These are phyloP conservation scores for Tetrahymena borealis DNA, from an alignment of 73 alveolate species.

Conservation along the genomic window DNA sequence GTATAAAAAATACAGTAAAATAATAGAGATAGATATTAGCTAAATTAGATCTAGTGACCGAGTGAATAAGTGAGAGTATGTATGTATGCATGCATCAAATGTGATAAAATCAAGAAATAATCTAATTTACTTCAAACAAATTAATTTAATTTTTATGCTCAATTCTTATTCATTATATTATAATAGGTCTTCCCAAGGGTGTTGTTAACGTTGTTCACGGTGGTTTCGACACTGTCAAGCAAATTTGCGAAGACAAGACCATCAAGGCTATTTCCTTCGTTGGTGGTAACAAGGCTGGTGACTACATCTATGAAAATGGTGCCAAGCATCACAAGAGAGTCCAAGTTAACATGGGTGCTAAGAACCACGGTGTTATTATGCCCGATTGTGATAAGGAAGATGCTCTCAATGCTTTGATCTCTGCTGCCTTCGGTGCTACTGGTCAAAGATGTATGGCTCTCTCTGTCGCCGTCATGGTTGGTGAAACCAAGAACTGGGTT, in stretches of 20 bases:
- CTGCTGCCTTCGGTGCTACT: slow-evolving; percentile 78
- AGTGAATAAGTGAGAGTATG: too few relatives aligned
- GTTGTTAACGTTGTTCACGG: slow-evolving; percentile 85
- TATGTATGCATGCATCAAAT: too few relatives aligned
- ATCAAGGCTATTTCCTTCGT: slow-evolving; percentile 88
- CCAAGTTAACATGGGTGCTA: slow-evolving; percentile 91
- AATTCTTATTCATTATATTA: neutral
- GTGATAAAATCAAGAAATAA: too few relatives aligned
- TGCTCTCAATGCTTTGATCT: slow-evolving; percentile 59
- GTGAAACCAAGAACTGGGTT: slow-evolving; percentile 73
- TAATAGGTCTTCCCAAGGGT: slow-evolving; percentile 82
- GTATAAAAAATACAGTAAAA: too few relatives aligned
- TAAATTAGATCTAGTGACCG: too few relatives aligned
- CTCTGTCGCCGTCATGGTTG: slow-evolving; percentile 86
- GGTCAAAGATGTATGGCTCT: slow-evolving; percentile 97
- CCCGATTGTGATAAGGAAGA: slow-evolving; percentile 92
- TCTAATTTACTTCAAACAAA: too few relatives aligned
- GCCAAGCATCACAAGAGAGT: slow-evolving; percentile 82
- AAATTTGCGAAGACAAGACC: slow-evolving; percentile 77
- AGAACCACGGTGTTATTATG: slow-evolving; percentile 84
- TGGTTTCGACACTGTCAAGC: slow-evolving; percentile 82
- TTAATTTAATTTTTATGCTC: too few relatives aligned
- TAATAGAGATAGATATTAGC: too few relatives aligned
- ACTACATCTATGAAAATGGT: slow-evolving; percentile 77
- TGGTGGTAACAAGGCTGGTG: slow-evolving; percentile 93